Base-by-base conservation (phyloP, 2,329 filamentous ascomycete genomes). In the Colletotrichum caudatum region DNA sequence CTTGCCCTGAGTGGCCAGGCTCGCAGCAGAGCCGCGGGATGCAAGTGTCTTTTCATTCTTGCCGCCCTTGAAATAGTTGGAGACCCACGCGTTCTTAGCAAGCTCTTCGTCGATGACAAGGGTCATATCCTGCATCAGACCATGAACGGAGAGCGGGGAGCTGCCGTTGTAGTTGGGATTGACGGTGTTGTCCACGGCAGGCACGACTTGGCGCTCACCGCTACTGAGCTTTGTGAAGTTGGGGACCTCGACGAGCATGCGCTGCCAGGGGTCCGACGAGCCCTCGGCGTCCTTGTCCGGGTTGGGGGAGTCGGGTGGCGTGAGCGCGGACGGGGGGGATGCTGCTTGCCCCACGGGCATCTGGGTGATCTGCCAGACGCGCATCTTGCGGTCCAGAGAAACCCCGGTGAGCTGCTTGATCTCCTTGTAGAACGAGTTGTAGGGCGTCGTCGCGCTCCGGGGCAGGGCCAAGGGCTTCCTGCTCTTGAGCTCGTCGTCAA, bases 61-160 rank as follows among this genome's bases (percentile, higher is more conserved):
- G 46, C 50, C 37, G 18, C 75, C 76, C 50, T 67, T 67, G 60
- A 73, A 71, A 76, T 84, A 86, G 14, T 81, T 89, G 35, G 87
- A 88, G 9, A 93, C 87, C 77, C 85, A 90, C 18, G 82, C 81
- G 60, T 90, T 88, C 23, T 85, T 85, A 16, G 88, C 87, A 58
- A 92, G 85, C 73, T 91, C 87, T 79, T 97, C 94, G 78, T 98
- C 95, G 6, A 98, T 83, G n/a, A 97, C 90, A 61, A 98, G 86
- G 4, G 91, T 89, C 77, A 93, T 90, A 73, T 94, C 91, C 41
- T 90, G 89, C n/a, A 87, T 88, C 29, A 98, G 84, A 1, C 91
- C 91, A 61, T 90, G 87, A 65, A 90, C 83, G 53, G 89, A 87
- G 59, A 98, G 81, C 1, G 88, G 90, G 71, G 89, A 86, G 29